Base-by-base conservation (phyloP, 129 eudicot species). In the Tanacetum coccineum region DNA sequence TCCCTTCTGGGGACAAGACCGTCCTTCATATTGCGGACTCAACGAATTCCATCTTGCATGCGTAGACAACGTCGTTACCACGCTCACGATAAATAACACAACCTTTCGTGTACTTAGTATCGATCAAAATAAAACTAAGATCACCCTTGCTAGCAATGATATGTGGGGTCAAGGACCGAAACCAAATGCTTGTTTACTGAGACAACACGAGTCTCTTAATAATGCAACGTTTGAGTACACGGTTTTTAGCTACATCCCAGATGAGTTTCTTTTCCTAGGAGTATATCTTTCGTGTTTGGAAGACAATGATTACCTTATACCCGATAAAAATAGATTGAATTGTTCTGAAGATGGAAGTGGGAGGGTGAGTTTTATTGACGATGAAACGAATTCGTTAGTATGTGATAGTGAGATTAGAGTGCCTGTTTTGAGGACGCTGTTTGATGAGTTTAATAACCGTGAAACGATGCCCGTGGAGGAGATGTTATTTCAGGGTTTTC, bases 1-100 rank as follows among this genome's bases (percentile, higher is more conserved):
- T 30, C 83, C 83, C 10, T 74, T 79, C 17, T 74, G 76, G 76
- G 83, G 80, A 32, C 18, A 53, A 0, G 48, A 15, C 44, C 66
- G 76, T 18, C 71, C 73, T 9, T 46, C 60, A 8, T 62, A 57
- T 12, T 79, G 83, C 14, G 83, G 80, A 60, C 72, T 64, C 3
- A 22, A 51, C n/a, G 69, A 55, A 39, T 79, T 79, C 47, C 30
- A 74, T 22, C 73, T 79, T 17, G 42, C 11, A 6, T 79, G 83
- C 61, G 50, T 47, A 32, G 51, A 57, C 0, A 42, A 50, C 9
- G 13, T 5, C 2, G 9, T 18, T n/a, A 30, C 69, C 5, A 74
- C 62, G 7, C 62, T 79, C 39, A 9, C n/a, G 12, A 70, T 79
- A 30, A 14, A 32, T 13, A 25, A 26, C 14, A 62, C 67, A 13